These are phyloP conservation scores for Cochliopodium minus DNA, from an alignment of 208 protist genomes.

Conservation along the genomic window DNA sequence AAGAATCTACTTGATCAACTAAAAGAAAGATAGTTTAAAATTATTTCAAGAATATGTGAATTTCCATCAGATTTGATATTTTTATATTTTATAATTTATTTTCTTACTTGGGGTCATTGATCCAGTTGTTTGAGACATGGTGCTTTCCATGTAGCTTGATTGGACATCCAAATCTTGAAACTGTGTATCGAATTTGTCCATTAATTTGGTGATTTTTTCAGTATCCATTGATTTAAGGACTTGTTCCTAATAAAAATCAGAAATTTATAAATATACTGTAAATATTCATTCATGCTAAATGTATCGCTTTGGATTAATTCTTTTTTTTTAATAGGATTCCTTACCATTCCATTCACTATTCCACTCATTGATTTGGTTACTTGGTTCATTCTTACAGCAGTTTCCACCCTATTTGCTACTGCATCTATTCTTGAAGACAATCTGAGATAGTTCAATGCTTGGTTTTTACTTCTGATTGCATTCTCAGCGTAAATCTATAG, in stretches of 20 bases:
- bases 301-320: slow-evolving; percentile 59
- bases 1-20: slow-evolving; percentile 63
- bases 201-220: slow-evolving; percentile 46
- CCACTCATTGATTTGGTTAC: slow-evolving; percentile 76
- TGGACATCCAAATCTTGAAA: slow-evolving; percentile 88
- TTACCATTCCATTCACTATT: slow-evolving; percentile 80
- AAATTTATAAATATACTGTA: too few species aligned
- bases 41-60: too few species aligned
- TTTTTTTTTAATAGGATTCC: slow-evolving; percentile 70
- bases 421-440: slow-evolving; percentile 82
- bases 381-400: slow-evolving; percentile 72
- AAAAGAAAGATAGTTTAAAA: too few species aligned
- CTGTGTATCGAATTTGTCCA: slow-evolving; percentile 91
- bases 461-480: slow-evolving; percentile 87
- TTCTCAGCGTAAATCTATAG: slow-evolving; percentile 96
- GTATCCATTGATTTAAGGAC: background rate
- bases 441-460: slow-evolving; percentile 81
- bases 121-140: slow-evolving; percentile 68
- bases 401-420: slow-evolving; percentile 74
- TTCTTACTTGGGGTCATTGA: slow-evolving; percentile 63
- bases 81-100: slow-evolving; percentile 33
- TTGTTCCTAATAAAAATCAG: background rate
- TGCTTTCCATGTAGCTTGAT: slow-evolving; percentile 65
- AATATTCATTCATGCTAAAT: background rate
- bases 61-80: background rate